Conservation (phyloP, 164 flowering plant species). For the Kalanchoe fedtschenkoi region DNA sequence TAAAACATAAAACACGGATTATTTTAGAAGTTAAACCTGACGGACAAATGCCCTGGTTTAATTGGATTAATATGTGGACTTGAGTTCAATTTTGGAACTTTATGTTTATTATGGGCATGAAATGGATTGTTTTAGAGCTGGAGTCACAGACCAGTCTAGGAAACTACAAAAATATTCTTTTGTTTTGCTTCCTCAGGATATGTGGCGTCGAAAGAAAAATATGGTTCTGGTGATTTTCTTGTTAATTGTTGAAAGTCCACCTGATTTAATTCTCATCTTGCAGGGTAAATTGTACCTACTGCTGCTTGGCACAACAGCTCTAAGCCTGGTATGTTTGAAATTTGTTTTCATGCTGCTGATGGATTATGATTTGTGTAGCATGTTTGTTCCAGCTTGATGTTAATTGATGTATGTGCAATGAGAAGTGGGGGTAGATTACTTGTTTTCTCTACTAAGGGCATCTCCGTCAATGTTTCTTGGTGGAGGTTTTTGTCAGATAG, state of each 20-base stretch:
- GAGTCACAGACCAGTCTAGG: neutral
- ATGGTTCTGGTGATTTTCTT: neutral
- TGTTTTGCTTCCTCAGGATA: neutral
- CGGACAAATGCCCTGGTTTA: neutral
- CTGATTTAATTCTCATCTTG: neutral
- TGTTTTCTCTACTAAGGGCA: neutral
- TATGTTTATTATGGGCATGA: neutral
- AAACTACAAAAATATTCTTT: neutral
- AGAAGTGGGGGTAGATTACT: neutral
- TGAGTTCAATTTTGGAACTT: neutral
- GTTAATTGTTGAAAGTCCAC: neutral
- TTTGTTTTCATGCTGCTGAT: constrained; percentile 1
- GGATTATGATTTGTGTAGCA: neutral
- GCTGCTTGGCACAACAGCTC: constrained; percentile 94
- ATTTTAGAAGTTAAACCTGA: neutral
- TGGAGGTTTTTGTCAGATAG: no score
- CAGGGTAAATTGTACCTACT: constrained; percentile 84
- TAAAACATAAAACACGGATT: neutral
- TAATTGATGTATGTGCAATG: neutral
- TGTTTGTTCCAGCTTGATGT: neutral
- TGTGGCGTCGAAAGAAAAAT: neutral
- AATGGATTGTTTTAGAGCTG: neutral
- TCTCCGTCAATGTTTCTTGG: no score
- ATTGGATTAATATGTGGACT: neutral
- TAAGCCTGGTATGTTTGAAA: constrained; percentile 60